phyloP scores from a whole-genome alignment of 179 eudicot species.

The Drosera spatulata region DNA sequence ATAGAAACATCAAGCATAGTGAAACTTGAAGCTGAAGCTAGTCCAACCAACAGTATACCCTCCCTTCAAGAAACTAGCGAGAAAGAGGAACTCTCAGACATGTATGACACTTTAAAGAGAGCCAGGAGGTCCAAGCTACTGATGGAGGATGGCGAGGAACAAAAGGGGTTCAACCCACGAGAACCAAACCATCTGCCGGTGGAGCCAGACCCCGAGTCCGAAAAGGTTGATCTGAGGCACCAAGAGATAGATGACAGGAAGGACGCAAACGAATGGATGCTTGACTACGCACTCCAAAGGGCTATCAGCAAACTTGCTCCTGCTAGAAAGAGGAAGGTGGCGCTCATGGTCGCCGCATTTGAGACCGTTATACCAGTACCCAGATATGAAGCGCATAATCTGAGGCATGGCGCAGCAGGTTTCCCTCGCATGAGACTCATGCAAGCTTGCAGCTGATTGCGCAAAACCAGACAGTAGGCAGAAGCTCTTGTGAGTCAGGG shows the following conservation, averaged over 20 bases:
- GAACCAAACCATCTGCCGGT: conserved; percentile 63
- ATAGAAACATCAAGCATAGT: too few relatives aligned
- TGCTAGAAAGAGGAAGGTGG: conserved; percentile 71
- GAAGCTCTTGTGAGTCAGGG: too few relatives aligned
- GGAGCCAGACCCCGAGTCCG: conserved; percentile 56
- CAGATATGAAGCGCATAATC: conserved; percentile 16
- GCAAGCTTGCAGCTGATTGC: conserved; percentile 50
- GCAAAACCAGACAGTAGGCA: too few relatives aligned
- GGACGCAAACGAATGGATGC: conserved; percentile 85
- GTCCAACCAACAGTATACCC: not conserved
- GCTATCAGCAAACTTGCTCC: conserved; percentile 64
- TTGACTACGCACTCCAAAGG: conserved; percentile 65
- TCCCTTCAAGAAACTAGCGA: not conserved
- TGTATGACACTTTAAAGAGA: conserved; percentile 15
- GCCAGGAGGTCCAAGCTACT: conserved; percentile 16
- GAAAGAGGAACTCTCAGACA: not conserved
- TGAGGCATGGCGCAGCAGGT: conserved; percentile 21
- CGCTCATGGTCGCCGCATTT: conserved; percentile 80
- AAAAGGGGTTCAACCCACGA: conserved; percentile 48
- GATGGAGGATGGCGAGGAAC: conserved; percentile 24
- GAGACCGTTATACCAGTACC: conserved; percentile 57
- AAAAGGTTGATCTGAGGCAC: conserved; percentile 79
- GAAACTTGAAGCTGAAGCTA: not conserved
- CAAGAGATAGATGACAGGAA: conserved; percentile 66
- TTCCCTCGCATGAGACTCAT: conserved; percentile 27